Evolutionary conservation across 192 early-diverging fungal genomes (phyloP), one percentile per base, ranked within the genome.

Genomic region (Coemansia sp.): DNA sequence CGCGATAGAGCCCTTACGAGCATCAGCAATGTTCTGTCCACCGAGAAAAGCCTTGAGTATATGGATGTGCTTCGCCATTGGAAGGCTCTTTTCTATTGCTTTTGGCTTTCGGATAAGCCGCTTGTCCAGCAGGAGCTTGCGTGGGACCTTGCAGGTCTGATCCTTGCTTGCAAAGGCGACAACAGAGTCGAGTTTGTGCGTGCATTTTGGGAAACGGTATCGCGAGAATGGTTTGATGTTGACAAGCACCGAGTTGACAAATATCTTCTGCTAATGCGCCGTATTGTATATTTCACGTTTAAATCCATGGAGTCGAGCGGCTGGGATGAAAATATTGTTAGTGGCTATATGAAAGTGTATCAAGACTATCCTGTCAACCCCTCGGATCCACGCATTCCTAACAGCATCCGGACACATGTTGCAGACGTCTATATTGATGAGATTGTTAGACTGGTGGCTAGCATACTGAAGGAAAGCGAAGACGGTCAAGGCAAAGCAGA

Each of bases 31-130:
- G 54, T 71, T 6, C 63, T 83, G 13, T 50, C 71, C 19, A 68
- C 59, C 48, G 42, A 65, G 15, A 67, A 63, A 4, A 81, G 86
- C 15, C 68, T 93, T 16, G 56, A 74, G 21, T 72, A 91, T 10
- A 75, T 84, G 49, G 91, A 94, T 43, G 81, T 97, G 68, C 61
- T 89, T 59, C 92, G 93, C 72, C 86, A 95, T 11, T 97, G 95
- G 93, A 94, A 95, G 83, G 95, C 92, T 15, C 86, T 97, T 13
- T 97, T 95, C 61, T 97, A 95, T 74, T 92, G 95, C 71, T 94
- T 94, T 70, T 98, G 96, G 96, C 93, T 98, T 89, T 94, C 94
- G 1, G 96, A 98, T 78, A 98, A 95, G 81, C 92, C 92, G 12
- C 69, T 92, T 49, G 86, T 98, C 37, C 96, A 98, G 71, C 93